These are phyloP conservation scores for Claviceps humidiphila DNA, from an alignment of 2,329 filamentous ascomycete genomes.

Conservation along the genomic window DNA sequence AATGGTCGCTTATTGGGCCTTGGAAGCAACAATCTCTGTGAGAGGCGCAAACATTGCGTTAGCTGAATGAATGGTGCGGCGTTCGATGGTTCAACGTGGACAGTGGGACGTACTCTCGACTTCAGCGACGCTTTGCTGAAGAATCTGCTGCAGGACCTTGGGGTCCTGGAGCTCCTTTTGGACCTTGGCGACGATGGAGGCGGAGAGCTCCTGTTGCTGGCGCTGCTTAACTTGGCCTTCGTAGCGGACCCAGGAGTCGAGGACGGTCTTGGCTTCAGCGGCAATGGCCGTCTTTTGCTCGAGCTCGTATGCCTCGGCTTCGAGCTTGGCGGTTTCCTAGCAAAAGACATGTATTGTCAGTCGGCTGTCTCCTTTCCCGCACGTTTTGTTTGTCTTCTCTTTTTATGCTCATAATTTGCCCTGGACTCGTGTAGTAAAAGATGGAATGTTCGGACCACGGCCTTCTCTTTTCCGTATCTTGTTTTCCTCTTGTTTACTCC, in stretches of 20 bases:
- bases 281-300: conserved; percentile 92
- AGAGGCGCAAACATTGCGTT: not conserved
- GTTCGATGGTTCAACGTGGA: not conserved
- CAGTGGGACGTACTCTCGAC: conserved; percentile 62
- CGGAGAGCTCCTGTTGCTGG: conserved; percentile 91
- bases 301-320: conserved; percentile 91
- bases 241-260: conserved; percentile 98
- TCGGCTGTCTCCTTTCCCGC: no score
- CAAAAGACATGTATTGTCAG: conserved; percentile 1
- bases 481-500: not conserved
- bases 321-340: conserved; percentile 91
- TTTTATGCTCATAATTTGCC: not conserved
- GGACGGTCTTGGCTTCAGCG: conserved; percentile 82
- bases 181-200: conserved; percentile 91
- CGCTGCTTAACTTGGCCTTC: conserved; percentile 97
- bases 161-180: conserved; percentile 98
- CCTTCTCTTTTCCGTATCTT: not conserved
- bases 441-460: no score
- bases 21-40: not conserved
- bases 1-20: not conserved
- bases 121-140: conserved; percentile 90
- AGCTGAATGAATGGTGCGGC: not conserved
- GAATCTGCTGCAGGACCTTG: conserved; percentile 91
- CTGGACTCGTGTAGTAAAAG: no score
- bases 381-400: not conserved